Evolutionary conservation across 148 eudicot genomes (phyloP).

Genomic region (Camellia lanceoleosa): DNA sequence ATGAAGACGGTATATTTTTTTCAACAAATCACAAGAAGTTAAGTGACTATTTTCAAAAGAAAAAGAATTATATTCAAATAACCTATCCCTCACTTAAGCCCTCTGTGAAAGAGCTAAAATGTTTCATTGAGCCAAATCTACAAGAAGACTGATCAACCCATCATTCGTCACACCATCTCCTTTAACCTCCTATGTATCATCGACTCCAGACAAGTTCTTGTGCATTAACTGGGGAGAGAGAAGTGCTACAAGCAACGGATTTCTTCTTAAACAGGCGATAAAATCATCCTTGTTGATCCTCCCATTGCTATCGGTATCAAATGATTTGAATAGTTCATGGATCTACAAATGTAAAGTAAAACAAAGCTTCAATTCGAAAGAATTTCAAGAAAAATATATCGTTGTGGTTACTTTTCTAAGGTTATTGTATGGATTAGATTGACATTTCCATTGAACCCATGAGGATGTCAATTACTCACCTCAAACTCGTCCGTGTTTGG

Average conservation of each 20-base stretch:
- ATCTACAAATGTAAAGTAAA: constrained; percentile 31
- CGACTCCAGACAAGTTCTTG: constrained; percentile 12
- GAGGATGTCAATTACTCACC: constrained; percentile 27
- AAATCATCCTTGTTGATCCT: constrained; percentile 55
- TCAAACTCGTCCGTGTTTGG: constrained; percentile 38
- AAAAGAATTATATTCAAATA: no score
- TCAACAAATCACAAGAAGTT: no score
- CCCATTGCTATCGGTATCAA: constrained; percentile 46
- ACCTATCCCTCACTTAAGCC: no score
- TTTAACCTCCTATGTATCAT: background rate
- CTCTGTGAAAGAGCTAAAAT: background rate
- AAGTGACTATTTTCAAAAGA: no score
- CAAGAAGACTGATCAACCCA: background rate
- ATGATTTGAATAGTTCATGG: constrained; percentile 45
- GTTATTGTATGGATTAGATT: background rate
- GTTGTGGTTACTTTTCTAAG: background rate
- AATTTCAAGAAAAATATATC: no score
- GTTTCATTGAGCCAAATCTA: background rate
- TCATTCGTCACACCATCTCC: constrained; percentile 3
- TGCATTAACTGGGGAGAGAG: constrained; percentile 40
- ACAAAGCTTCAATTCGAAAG: no score
- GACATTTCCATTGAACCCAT: background rate
- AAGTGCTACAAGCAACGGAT: constrained; percentile 53
- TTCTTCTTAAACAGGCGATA: constrained; percentile 40
- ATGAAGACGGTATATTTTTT: no score